A percentile compares a stretch with the other conserved stretches of the same genome.
phyloP scores from a whole-genome alignment of 2,329 filamentous ascomycete genomes.

The Botryotinia convoluta region DNA sequence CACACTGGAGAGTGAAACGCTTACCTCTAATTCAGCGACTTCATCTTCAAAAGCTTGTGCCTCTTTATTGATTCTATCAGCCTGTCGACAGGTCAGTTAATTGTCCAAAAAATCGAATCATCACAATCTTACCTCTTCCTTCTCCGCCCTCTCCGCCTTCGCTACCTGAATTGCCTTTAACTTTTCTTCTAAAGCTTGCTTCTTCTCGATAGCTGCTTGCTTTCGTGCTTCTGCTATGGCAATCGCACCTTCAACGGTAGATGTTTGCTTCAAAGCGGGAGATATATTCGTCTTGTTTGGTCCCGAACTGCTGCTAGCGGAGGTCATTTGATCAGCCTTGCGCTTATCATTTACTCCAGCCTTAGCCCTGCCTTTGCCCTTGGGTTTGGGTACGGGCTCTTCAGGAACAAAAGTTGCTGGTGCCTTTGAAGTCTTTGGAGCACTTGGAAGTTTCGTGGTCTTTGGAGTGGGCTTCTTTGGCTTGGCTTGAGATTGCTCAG shows the following conservation, averaged over 20 bases:
- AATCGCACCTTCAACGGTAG: constrained; percentile 2
- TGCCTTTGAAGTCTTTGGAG: neutral
- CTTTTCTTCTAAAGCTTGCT: constrained; percentile 15
- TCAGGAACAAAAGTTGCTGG: neutral
- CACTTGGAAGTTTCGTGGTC: neutral
- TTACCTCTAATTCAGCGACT: constrained; percentile 23
- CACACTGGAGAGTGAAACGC: neutral
- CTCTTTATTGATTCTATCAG: constrained; percentile 8
- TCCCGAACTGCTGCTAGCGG: neutral
- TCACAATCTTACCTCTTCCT: constrained; percentile 1
- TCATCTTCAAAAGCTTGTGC: constrained; percentile 21
- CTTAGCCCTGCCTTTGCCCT: constrained; percentile 2
- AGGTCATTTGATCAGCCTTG: constrained; percentile 14
- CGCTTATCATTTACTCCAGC: constrained; percentile 12
- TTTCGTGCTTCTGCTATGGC: constrained; percentile 13
- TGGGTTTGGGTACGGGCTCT: neutral
- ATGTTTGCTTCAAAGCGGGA: constrained; percentile 16
- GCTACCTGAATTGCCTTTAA: neutral
- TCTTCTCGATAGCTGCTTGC: constrained; percentile 16
- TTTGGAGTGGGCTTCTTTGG: constrained; percentile 14
- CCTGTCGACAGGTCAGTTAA: constrained; percentile 7
- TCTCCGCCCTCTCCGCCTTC: neutral
- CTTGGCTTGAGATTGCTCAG: neutral
- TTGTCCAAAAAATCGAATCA: neutral
- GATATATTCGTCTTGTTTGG: constrained; percentile 17